These are phyloP conservation scores for Colletotrichum tamarilloi DNA, from an alignment of 2,329 filamentous ascomycete genomes.

Conservation along the genomic window DNA sequence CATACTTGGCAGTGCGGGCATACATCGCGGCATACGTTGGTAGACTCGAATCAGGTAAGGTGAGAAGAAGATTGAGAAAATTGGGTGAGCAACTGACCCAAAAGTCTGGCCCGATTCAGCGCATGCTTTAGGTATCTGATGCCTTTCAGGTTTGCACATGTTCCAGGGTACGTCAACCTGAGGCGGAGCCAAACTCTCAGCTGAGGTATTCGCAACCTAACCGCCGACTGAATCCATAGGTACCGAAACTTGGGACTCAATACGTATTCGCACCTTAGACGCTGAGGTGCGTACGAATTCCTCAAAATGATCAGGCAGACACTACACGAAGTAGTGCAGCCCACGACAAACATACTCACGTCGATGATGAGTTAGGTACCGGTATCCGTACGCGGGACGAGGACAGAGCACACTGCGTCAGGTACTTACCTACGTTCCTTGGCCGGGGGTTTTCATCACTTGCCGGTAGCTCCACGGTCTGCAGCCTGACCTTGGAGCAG, in stretches of 20 bases:
- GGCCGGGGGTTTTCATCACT: not conserved
- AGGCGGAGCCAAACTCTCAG: constrained; percentile 29
- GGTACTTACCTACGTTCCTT: not conserved
- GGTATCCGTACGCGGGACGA: not conserved
- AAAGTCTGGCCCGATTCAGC: constrained; percentile 12
- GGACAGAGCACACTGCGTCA: not conserved
- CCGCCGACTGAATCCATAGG: not conserved
- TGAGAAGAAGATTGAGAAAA: not conserved
- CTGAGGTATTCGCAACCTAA: not conserved
- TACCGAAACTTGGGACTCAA: too few species aligned
- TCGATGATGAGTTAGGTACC: not conserved
- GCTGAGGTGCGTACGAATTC: not conserved
- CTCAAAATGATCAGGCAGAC: not conserved
- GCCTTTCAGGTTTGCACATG: not conserved
- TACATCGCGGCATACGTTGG: not conserved
- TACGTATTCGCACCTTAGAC: not conserved
- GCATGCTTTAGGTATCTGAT: not conserved
- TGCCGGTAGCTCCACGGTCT: not conserved
- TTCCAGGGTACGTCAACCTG: constrained; percentile 5
- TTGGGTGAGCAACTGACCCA: not conserved
- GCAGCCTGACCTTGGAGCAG: not conserved
- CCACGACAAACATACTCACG: not conserved
- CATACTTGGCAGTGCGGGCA: too few species aligned
- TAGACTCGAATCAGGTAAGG: not conserved
- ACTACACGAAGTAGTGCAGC: not conserved